Evolutionary conservation across 305 asterid genomes (phyloP).

Genomic region (Stenogyne calaminthoides): DNA sequence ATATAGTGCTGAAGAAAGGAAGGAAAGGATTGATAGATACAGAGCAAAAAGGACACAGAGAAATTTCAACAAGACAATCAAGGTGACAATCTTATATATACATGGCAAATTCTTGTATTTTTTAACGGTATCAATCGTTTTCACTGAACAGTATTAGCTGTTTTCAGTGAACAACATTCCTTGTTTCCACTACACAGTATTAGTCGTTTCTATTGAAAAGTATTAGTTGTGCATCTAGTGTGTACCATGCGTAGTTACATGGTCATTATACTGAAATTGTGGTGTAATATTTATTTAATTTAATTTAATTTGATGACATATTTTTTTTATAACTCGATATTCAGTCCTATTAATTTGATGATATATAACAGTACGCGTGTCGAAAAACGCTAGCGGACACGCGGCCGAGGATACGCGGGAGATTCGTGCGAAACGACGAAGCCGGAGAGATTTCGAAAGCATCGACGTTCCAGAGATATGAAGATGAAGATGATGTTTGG

Average conservation of each 20-base stretch:
- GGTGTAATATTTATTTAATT: background rate
- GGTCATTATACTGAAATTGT: background rate
- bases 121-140: too few species aligned
- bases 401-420: conserved; percentile 82
- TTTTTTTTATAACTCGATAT: too few species aligned
- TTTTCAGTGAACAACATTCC: too few species aligned
- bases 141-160: too few species aligned
- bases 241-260: too few species aligned
- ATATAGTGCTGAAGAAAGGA: conserved; percentile 76
- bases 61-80: conserved; percentile 82
- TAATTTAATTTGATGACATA: too few species aligned
- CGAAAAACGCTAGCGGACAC: conserved; percentile 89
- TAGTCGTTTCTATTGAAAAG: too few species aligned
- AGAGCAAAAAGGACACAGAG: conserved; percentile 82
- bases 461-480: conserved; percentile 51
- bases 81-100: conserved; percentile 46
- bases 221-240: too few species aligned
- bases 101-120: background rate
- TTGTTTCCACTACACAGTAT: too few species aligned
- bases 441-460: conserved; percentile 67
- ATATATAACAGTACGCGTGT: conserved; percentile 41
- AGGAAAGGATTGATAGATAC: conserved; percentile 74
- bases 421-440: conserved; percentile 87
- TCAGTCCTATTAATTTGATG: too few species aligned
- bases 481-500: conserved; percentile 78